Percentiles rank a stretch among this genome's conserved stretches.
These are phyloP conservation scores for Aspergillus eucalypticola DNA, from an alignment of 2,329 filamentous ascomycete species.

Conservation along the genomic window DNA sequence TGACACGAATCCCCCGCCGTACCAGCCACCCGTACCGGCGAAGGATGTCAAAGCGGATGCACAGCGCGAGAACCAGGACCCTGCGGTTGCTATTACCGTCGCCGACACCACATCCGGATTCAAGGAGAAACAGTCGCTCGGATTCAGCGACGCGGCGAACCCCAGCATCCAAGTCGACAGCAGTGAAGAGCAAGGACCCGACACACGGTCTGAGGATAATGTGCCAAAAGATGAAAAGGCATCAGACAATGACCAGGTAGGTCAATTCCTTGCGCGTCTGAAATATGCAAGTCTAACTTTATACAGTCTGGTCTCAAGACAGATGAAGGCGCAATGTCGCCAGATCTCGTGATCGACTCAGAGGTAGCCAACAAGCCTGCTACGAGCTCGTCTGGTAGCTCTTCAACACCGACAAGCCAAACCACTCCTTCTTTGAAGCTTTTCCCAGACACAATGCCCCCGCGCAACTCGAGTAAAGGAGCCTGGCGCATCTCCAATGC, in stretches of 20 bases:
- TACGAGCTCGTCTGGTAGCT: constrained; percentile 14
- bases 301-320: constrained; percentile 4
- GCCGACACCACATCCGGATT: not conserved
- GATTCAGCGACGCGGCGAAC: not conserved
- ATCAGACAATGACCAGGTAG: constrained; percentile 8
- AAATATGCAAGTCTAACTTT: constrained; percentile 6
- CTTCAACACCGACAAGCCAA: constrained; percentile 14
- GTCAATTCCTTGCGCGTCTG: not conserved
- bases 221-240: not conserved
- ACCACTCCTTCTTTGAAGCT: constrained; percentile 30
- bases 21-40: constrained; percentile 13
- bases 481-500: constrained; percentile 25
- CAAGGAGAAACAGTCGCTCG: not conserved
- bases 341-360: not conserved
- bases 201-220: not conserved
- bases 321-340: not conserved
- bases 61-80: not conserved
- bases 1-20: constrained; percentile 25
- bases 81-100: not conserved
- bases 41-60: not conserved
- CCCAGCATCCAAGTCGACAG: not conserved
- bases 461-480: constrained; percentile 33
- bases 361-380: constrained; percentile 2
- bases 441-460: constrained; percentile 36
- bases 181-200: not conserved